phyloP scores from a whole-genome alignment of 768 basidiomycete species.

The Hemileccinum rubropunctum region DNA sequence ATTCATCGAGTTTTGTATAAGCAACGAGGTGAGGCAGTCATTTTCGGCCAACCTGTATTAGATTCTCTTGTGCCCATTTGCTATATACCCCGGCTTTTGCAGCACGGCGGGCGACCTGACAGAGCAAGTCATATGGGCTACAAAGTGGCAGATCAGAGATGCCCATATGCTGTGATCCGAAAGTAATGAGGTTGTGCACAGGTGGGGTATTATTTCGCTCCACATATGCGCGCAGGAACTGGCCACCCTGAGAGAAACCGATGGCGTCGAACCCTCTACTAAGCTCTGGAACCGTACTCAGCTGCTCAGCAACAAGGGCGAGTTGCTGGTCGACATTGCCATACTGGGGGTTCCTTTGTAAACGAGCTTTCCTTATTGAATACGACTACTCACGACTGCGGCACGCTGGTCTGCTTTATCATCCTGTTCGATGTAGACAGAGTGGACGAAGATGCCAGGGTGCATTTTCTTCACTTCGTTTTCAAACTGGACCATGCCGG shows the following conservation, averaged over 20 bases:
- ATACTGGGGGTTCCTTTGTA: conserved; percentile 46
- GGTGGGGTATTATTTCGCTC: conserved; percentile 73
- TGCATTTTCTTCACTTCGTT: conserved; percentile 57
- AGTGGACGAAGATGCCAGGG: conserved; percentile 76
- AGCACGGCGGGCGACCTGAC: conserved; percentile 62
- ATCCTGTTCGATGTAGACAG: conserved; percentile 64
- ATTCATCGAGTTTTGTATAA: conserved; percentile 1
- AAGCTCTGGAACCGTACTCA: conserved; percentile 63
- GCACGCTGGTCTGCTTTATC: conserved; percentile 62
- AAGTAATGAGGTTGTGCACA: conserved; percentile 79
- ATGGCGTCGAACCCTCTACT: conserved; percentile 77
- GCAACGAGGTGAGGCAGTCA: neutral
- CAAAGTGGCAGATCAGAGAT: conserved; percentile 74
- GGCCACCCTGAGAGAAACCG: conserved; percentile 88
- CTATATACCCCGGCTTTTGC: conserved; percentile 65
- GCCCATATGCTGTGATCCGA: conserved; percentile 88
- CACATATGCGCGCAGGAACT: conserved; percentile 83
- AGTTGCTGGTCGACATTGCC: conserved; percentile 77
- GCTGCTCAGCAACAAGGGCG: conserved; percentile 58
- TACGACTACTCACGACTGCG: conserved; percentile 58
- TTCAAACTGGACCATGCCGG: conserved; percentile 69
- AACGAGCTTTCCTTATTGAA: neutral
- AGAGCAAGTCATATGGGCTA: conserved; percentile 60
- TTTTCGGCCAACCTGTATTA: conserved; percentile 56
- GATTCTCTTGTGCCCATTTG: conserved; percentile 71